Percentiles rank a stretch among this genome's conserved stretches.
phyloP scores from a whole-genome alignment of 2,329 filamentous ascomycete species.

The Bipolaris victoriae region DNA sequence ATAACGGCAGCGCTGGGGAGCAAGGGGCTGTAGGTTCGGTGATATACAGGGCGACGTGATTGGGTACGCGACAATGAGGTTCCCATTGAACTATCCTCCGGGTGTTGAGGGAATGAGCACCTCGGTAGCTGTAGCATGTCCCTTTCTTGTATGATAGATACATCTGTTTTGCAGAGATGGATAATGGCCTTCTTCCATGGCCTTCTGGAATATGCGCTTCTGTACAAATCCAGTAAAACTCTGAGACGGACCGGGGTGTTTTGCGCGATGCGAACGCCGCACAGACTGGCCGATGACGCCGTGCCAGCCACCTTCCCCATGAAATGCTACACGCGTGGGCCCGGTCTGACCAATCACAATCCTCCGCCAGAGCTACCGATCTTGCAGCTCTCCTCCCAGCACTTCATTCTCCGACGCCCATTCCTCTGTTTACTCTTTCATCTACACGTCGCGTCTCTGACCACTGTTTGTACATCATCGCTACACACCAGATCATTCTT shows the following conservation, averaged over 20 bases:
- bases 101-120: background rate
- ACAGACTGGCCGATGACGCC: constrained; percentile 35
- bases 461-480: constrained; percentile 32
- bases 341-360: constrained; percentile 32
- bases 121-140: too few species aligned
- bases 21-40: background rate
- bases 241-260: constrained; percentile 9
- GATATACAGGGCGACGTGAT: background rate
- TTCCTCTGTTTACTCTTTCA: constrained; percentile 29
- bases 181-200: background rate
- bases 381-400: constrained; percentile 34
- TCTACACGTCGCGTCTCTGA: constrained; percentile 25
- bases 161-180: background rate
- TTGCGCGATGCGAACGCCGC: constrained; percentile 11
- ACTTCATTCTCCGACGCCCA: constrained; percentile 22
- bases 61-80: background rate
- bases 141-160: too few species aligned
- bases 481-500: constrained; percentile 22
- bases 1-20: constrained; percentile 8
- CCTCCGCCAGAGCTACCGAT: constrained; percentile 39
- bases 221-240: background rate
- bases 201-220: constrained; percentile 3
- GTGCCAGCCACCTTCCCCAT: constrained; percentile 26
- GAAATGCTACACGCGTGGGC: constrained; percentile 9
- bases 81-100: background rate